Percentiles rank a stretch among this genome's conserved stretches.
phyloP scores from a whole-genome alignment of 2,329 filamentous ascomycete genomes.

The Falciphora oryzae region DNA sequence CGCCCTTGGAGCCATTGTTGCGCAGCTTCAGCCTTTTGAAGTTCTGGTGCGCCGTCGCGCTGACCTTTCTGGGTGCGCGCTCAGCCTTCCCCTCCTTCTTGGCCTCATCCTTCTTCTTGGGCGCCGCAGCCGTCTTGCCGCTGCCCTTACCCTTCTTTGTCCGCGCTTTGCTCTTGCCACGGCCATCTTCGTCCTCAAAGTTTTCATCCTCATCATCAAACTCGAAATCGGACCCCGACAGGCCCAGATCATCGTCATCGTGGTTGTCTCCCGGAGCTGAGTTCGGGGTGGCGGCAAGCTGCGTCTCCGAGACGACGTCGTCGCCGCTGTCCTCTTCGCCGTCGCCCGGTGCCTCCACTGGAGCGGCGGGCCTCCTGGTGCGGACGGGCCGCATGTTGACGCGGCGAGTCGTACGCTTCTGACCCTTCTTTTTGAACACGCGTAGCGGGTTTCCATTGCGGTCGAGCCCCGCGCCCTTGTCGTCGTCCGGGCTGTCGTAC shows the following conservation, averaged over 20 bases:
- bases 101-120: constrained; percentile 24
- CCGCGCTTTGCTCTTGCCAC: constrained; percentile 21
- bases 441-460: constrained; percentile 54
- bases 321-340: constrained; percentile 31
- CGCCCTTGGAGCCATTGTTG: constrained; percentile 58
- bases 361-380: constrained; percentile 39
- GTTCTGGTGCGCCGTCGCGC: constrained; percentile 59
- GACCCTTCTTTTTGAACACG: constrained; percentile 75
- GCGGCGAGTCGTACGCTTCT: constrained; percentile 69
- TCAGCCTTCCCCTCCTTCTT: constrained; percentile 32
- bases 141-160: constrained; percentile 21
- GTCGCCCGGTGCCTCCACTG: constrained; percentile 17
- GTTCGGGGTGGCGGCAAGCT: constrained; percentile 22
- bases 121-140: constrained; percentile 17
- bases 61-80: constrained; percentile 54
- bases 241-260: constrained; percentile 25
- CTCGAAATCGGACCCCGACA: constrained; percentile 31
- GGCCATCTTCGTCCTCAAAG: constrained; percentile 24
- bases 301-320: constrained; percentile 35
- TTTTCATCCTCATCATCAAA: constrained; percentile 26
- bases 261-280: constrained; percentile 16
- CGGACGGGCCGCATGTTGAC: constrained; percentile 57
- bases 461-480: constrained; percentile 32
- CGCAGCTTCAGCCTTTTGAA: constrained; percentile 58
- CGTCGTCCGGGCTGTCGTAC: constrained; percentile 50